Conservation (phyloP, 768 basidiomycete genomes). For the Phaeolepiota aurea region DNA sequence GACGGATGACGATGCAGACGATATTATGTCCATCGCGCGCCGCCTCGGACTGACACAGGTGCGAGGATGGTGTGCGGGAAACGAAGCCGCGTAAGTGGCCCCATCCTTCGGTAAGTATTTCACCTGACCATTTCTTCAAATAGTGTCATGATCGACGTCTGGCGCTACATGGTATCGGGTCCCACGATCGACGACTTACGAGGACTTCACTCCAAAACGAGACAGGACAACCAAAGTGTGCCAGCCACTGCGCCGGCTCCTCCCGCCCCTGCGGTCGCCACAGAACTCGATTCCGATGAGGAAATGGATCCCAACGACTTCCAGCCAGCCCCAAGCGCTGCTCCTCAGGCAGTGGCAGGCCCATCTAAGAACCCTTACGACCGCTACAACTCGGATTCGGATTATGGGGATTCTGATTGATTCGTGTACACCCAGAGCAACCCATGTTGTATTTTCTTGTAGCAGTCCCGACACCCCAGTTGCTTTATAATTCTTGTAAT, state of each 20-base stretch:
- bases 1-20: neutral
- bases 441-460: too few relatives aligned
- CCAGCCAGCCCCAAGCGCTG: neutral
- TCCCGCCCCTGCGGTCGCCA: neutral
- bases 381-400: neutral
- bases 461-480: too few relatives aligned
- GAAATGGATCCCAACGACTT: neutral
- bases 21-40: neutral
- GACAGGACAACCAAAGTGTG: neutral
- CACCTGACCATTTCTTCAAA: neutral
- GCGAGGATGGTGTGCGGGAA: neutral
- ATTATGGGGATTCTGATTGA: neutral
- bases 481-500: too few relatives aligned
- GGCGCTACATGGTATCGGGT: neutral
- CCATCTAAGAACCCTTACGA: neutral
- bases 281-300: neutral
- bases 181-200: neutral
- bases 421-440: conserved; percentile 20
- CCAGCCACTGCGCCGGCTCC: neutral
- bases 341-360: neutral
- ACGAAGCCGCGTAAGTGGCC: neutral
- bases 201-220: neutral
- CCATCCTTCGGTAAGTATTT: neutral
- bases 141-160: neutral
- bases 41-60: neutral